phyloP scores from a whole-genome alignment of 2,329 filamentous ascomycete genomes.

The Trichoderma harzianum region DNA sequence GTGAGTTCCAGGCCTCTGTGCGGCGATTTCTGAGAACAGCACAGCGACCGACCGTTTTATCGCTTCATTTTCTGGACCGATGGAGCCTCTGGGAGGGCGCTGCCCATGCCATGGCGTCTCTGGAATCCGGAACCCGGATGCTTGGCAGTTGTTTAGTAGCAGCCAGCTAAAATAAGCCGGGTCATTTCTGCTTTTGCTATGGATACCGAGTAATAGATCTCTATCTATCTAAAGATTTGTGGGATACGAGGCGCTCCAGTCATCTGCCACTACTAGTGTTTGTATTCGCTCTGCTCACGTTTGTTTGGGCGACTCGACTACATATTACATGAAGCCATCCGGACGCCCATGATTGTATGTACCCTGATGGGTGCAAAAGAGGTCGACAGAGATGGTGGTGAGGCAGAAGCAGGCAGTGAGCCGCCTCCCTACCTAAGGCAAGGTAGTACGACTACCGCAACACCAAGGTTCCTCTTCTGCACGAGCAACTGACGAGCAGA shows the following conservation, averaged over 20 bases:
- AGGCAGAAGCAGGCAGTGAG: background rate
- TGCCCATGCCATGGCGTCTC: background rate
- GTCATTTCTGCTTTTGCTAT: background rate
- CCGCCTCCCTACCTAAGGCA: background rate
- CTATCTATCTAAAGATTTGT: background rate
- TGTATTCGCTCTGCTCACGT: background rate
- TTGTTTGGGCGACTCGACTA: background rate
- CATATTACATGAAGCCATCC: background rate
- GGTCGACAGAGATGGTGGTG: background rate
- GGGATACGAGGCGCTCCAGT: background rate
- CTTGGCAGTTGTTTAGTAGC: background rate
- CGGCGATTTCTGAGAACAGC: slow-evolving; percentile 12
- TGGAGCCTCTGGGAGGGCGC: background rate
- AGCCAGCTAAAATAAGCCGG: background rate
- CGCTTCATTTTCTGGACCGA: background rate
- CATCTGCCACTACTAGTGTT: background rate
- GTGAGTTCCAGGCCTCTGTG: slow-evolving; percentile 14
- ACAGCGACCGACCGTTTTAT: background rate
- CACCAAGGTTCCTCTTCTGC: slow-evolving; percentile 6
- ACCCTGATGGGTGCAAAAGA: background rate
- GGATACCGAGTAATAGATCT: background rate
- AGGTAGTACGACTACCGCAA: background rate
- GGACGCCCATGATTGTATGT: background rate
- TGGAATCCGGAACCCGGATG: slow-evolving; percentile 3
- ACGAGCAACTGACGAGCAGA: slow-evolving; percentile 14